A percentile compares a stretch with the other conserved stretches of the same genome.
Conservation (phyloP, 139 green algal genomes). For the Cymbomonas tetramitiformis region DNA sequence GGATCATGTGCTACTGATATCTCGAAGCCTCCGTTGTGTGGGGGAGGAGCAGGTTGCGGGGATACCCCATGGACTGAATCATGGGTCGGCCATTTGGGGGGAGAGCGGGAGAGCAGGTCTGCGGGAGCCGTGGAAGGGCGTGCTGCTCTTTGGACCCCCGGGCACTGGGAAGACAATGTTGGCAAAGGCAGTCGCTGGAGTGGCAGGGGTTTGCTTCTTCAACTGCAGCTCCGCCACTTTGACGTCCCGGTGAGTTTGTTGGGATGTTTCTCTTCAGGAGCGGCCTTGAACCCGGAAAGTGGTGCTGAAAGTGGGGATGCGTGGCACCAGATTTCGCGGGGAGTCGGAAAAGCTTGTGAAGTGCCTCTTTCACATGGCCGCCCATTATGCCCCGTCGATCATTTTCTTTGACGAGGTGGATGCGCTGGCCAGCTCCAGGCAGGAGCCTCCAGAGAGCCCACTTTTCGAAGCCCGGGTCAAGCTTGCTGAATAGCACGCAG, state of each 20-base stretch:
- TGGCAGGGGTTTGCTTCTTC: conserved; percentile 81
- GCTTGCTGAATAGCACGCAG: too few relatives aligned
- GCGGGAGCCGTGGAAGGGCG: conserved; percentile 92
- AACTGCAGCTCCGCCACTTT: neutral
- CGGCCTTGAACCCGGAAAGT: conserved; percentile 47
- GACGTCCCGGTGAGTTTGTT: neutral
- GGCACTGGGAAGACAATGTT: conserved; percentile 97
- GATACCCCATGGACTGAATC: too few relatives aligned
- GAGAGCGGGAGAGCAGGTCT: too few relatives aligned
- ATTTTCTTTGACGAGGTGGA: conserved; percentile 99
- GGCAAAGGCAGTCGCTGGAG: conserved; percentile 95
- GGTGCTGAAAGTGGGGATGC: conserved; percentile 46
- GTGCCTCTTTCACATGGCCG: conserved; percentile 79
- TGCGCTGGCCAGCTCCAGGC: too few relatives aligned
- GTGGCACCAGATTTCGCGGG: too few relatives aligned
- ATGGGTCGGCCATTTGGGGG: too few relatives aligned
- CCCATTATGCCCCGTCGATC: conserved; percentile 83
- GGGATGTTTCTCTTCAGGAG: neutral
- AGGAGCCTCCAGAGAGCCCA: too few relatives aligned
- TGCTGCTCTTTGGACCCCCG: conserved; percentile 92
- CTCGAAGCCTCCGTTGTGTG: too few relatives aligned
- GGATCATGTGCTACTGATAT: too few relatives aligned
- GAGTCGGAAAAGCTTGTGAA: conserved; percentile 95
- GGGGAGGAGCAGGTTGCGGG: too few relatives aligned
- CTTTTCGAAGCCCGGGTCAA: too few relatives aligned